Evolutionary conservation across 2,329 filamentous ascomycete genomes (phyloP).

Genomic region (Colletotrichum chrysophilum): DNA sequence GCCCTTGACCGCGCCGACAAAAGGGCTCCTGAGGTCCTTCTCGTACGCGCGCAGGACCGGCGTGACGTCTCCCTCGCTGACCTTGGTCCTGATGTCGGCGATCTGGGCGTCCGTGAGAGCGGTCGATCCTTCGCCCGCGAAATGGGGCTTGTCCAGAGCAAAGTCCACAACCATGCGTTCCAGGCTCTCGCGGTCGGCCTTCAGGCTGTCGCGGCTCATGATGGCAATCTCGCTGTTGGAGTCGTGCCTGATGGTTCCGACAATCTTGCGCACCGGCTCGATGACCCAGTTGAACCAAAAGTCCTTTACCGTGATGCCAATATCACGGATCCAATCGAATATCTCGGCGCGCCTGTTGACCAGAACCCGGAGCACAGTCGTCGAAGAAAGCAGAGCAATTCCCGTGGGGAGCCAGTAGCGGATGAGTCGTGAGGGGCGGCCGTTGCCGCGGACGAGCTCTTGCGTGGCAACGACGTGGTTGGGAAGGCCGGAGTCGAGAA

Average conservation of each 20-base stretch:
- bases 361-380: conserved; percentile 82
- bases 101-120: conserved; percentile 73
- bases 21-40: conserved; percentile 80
- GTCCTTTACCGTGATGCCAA: conserved; percentile 80
- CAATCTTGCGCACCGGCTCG: conserved; percentile 80
- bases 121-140: conserved; percentile 49
- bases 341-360: conserved; percentile 79
- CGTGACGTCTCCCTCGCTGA: conserved; percentile 91
- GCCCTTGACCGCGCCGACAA: conserved; percentile 82
- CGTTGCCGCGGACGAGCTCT: conserved; percentile 65
- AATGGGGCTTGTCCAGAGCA: conserved; percentile 78
- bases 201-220: conserved; percentile 91
- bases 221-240: conserved; percentile 92
- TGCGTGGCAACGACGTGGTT: conserved; percentile 65
- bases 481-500: conserved; percentile 74
- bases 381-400: conserved; percentile 76
- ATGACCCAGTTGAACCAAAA: conserved; percentile 98
- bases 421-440: conserved; percentile 75
- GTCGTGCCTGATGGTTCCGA: conserved; percentile 93
- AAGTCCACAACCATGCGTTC: conserved; percentile 99
- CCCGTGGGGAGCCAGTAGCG: conserved; percentile 88
- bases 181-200: conserved; percentile 87
- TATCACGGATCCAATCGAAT: conserved; percentile 76
- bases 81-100: conserved; percentile 75
- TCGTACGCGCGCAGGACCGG: conserved; percentile 92